Evolutionary conservation across 2,329 filamentous ascomycete genomes (phyloP), one percentile per base, ranked within the genome.

Genomic region (Torrubiella hemipterigena): DNA sequence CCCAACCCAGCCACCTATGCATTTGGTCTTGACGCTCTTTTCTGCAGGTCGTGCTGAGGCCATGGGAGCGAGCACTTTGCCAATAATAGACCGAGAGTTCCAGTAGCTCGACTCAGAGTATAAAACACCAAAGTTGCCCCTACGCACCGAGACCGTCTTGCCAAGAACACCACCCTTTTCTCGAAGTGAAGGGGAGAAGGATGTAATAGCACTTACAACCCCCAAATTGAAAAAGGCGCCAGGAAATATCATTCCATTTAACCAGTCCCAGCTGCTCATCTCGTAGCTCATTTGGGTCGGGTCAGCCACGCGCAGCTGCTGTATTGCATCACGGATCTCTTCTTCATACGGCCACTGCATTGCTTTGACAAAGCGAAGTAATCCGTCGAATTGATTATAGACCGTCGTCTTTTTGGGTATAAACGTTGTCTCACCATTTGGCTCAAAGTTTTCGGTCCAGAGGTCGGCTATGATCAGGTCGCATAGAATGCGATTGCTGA

Each of bases 391-490:
- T 14, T 28, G 26, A 7, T 28, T 15, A 17, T 28, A 17, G 4
- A 28, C 9, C 3, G 26, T 28, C 5, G 17, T 17, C 13, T 28
- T 28, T 12, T 15, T 28, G 19, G 26, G 26, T 11, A 28, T 17
- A 28, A 28, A 28, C 7, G 26, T 28, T 5, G 26, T 28, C 26
- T 28, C 26, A 17, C 26, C 26, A 14, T 17, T 28, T 4, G 26
- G 26, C 13, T 28, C 26, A 15, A 28, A 28, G 19, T 28, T 28
- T 15, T 15, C 7, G 4, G 26, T 28, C 26, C 26, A 28, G n/a
- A 28, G 26, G 15, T 28, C 26, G 15, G 26, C 26, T 17, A 28
- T 28, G 26, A 28, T 28, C 15, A 28, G 26, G n/a, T 28, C 26
- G 6, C 15, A 17, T 17, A 17, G 16, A n/a, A 28, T 28, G n/a